Evolutionary conservation across 1,284 basidiomycete genomes (phyloP).

Genomic region (Ceratobasidium sp.): DNA sequence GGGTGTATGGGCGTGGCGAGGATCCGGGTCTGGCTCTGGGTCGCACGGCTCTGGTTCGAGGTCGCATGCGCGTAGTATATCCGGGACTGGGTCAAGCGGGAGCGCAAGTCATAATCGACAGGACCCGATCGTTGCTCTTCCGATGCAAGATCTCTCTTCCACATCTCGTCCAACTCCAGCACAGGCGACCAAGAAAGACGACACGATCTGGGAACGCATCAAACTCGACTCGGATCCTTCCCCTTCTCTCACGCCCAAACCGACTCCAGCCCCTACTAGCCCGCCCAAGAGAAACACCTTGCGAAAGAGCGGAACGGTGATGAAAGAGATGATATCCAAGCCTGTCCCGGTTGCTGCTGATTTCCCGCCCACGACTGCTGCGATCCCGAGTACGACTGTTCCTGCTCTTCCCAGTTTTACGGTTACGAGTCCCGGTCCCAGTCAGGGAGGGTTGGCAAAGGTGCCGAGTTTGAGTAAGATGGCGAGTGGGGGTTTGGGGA

Average conservation of each 20-base stretch:
- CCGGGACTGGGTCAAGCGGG: background rate
- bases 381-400: constrained; percentile 17
- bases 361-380: constrained; percentile 22
- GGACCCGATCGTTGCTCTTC: constrained; percentile 4
- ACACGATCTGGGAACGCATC: constrained; percentile 25
- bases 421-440: background rate
- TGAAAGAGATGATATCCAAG: constrained; percentile 42
- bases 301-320: constrained; percentile 7
- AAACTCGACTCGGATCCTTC: constrained; percentile 26
- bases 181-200: background rate
- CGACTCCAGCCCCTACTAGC: background rate
- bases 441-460: too few species aligned
- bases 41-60: background rate
- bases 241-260: background rate
- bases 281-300: constrained; percentile 5
- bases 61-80: background rate
- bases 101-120: background rate
- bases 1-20: constrained; percentile 30
- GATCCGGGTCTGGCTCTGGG: constrained; percentile 32
- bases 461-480: background rate
- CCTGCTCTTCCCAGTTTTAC: constrained; percentile 32
- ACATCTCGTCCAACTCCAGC: background rate
- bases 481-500: background rate
- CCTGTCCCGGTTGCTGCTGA: constrained; percentile 33
- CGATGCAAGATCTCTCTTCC: constrained; percentile 13